phyloP scores from a whole-genome alignment of 306 rosid species.

The Sesbania bispinosa region DNA sequence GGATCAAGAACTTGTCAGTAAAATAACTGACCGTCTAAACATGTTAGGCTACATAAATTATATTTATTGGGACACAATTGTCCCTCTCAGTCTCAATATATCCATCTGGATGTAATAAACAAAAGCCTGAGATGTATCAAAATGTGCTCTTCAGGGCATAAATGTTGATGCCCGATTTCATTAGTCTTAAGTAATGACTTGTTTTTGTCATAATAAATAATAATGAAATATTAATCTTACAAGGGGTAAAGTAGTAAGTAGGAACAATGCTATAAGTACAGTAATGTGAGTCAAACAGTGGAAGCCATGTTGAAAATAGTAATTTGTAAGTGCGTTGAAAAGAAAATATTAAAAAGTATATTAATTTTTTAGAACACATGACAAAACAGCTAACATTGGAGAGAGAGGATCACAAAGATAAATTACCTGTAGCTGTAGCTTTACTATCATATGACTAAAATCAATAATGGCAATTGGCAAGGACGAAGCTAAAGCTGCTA shows the following conservation, averaged over 20 bases:
- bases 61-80: conserved; percentile 9
- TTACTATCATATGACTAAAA: too few species aligned
- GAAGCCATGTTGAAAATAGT: too few species aligned
- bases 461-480: too few species aligned
- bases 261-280: background rate
- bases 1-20: conserved; percentile 19
- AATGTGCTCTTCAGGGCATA: background rate
- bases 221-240: background rate
- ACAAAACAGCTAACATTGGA: too few species aligned
- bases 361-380: too few species aligned
- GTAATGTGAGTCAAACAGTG: background rate
- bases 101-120: conserved; percentile 13
- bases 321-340: too few species aligned
- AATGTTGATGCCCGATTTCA: background rate
- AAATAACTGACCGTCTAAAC: conserved; percentile 19
- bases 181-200: background rate
- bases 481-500: too few species aligned
- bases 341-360: too few species aligned
- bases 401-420: too few species aligned
- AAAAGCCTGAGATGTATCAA: background rate
- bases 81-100: conserved; percentile 16
- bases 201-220: background rate
- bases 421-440: too few species aligned
- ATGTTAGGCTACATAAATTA: background rate
- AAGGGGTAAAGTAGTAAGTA: background rate